Evolutionary conservation across 2,329 filamentous ascomycete species (phyloP), one percentile per base, ranked within the genome.

Genomic region (Aureobasidium mangrovei): DNA sequence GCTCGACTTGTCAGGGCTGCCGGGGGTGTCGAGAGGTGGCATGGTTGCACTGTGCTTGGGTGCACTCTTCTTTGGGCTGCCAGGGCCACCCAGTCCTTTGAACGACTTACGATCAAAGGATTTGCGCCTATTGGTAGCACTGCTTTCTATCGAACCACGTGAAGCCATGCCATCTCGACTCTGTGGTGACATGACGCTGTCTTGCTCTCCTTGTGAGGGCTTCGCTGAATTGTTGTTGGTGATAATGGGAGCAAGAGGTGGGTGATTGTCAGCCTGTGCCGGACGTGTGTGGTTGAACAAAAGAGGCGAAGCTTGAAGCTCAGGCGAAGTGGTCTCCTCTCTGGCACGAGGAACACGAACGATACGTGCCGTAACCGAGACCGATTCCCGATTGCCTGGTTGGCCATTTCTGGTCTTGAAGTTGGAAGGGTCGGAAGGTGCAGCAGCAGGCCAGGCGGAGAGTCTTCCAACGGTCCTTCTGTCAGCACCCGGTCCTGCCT

Each of bases 341-440:
- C 38, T 26, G n/a, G 47, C 38, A 6, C 58, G 63, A 8, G 78
- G 74, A 60, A 86, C 85, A 45, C 88, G 82, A 36, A 95, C 74
- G 59, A 95, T 95, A 49, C 85, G 82, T 46, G 91, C 88, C 18
- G 86, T 93, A 8, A 95, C 90, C 43, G 90, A 91, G n/a, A 95
- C 82, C 0, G 88, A 91, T 63, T 91, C 88, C 4, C 84, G 79
- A 56, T 72, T 72, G 43, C 68, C 67, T 7, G 60, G 51, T 12
- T 42, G 53, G 10, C 33, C 43, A 18, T 27, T 29, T 26, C 29
- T 47, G 18, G 18, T 39, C 27, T 39, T 54, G 8, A 9, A n/a
- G 12, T 39, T 28, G 3, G 42, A 33, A 7, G 52, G 8, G 27
- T 41, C 29, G 18, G 52, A 33, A 26, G 53, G 28, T 33, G 42